Evolutionary conservation across 176 grass and related monocot species (phyloP).

Genomic region (Rhipidocladum racemiflorum): DNA sequence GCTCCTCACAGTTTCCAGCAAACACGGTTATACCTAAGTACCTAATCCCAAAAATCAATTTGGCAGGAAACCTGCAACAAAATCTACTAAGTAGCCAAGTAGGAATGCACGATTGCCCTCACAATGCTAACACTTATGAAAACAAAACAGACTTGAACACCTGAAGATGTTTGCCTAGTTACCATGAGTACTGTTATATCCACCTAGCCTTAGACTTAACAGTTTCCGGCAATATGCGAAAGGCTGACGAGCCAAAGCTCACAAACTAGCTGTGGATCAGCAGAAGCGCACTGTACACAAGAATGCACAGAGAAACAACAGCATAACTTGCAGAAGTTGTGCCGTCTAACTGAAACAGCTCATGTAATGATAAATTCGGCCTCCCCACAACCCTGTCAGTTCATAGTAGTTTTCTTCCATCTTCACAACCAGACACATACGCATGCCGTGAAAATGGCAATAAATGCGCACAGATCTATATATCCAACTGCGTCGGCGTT

Average conservation of each 20-base stretch:
- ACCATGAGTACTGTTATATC: neutral
- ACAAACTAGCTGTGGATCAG: neutral
- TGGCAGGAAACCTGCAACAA: neutral
- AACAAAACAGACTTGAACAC: neutral
- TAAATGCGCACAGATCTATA: constrained; percentile 10
- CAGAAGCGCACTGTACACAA: neutral
- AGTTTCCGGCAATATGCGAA: neutral
- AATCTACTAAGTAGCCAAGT: neutral
- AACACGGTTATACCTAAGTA: neutral
- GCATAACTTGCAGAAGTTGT: neutral
- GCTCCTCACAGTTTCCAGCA: neutral
- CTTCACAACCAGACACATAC: neutral
- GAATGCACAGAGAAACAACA: neutral
- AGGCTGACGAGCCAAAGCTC: neutral
- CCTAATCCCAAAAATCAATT: neutral
- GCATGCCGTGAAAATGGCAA: neutral
- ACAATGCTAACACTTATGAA: neutral
- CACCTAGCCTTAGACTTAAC: neutral
- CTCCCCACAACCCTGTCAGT: neutral
- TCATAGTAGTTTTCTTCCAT: neutral
- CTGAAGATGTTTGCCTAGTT: neutral
- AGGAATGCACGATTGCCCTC: neutral
- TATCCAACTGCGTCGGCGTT: neutral
- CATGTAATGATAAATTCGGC: neutral
- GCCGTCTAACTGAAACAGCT: neutral